phyloP scores from a whole-genome alignment of 805 yeast genomes.

The Candida koratica region DNA sequence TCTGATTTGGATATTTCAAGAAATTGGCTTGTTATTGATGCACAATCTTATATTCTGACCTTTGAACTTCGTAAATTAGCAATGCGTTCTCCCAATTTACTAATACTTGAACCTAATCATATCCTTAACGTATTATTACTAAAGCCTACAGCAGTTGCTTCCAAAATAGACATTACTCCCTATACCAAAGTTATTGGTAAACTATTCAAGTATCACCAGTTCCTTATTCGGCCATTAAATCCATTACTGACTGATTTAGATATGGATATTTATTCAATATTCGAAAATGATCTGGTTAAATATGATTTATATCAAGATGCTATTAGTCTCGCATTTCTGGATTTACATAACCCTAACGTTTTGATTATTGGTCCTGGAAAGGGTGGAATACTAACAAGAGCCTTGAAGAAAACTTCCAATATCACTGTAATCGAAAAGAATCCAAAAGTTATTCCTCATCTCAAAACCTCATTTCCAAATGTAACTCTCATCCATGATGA shows the following conservation, averaged over 20 bases:
- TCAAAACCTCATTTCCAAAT: neutral
- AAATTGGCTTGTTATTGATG: neutral
- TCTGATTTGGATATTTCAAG: too few relatives aligned
- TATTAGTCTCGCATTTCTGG: conserved; percentile 49
- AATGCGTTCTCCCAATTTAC: neutral
- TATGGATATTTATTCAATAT: conserved; percentile 57
- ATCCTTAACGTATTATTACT: conserved; percentile 1
- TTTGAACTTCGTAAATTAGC: conserved; percentile 1
- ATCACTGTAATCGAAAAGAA: conserved; percentile 67
- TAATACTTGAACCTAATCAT: conserved; percentile 1
- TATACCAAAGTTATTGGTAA: neutral
- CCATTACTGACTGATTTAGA: conserved; percentile 62
- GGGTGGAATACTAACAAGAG: conserved; percentile 66
- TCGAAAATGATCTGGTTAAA: conserved; percentile 68
- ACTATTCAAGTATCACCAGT: conserved; percentile 10
- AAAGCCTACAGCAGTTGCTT: neutral
- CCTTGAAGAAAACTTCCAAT: conserved; percentile 1
- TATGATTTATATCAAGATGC: conserved; percentile 68
- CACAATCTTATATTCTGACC: neutral
- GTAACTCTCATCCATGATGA: conserved; percentile 51
- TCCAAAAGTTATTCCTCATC: conserved; percentile 16
- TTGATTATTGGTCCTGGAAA: conserved; percentile 84
- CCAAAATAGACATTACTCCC: conserved; percentile 1
- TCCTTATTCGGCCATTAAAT: conserved; percentile 55
- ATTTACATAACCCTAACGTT: conserved; percentile 22